phyloP scores from a whole-genome alignment of 352 stramenopile species.

The Pythium volutum region DNA sequence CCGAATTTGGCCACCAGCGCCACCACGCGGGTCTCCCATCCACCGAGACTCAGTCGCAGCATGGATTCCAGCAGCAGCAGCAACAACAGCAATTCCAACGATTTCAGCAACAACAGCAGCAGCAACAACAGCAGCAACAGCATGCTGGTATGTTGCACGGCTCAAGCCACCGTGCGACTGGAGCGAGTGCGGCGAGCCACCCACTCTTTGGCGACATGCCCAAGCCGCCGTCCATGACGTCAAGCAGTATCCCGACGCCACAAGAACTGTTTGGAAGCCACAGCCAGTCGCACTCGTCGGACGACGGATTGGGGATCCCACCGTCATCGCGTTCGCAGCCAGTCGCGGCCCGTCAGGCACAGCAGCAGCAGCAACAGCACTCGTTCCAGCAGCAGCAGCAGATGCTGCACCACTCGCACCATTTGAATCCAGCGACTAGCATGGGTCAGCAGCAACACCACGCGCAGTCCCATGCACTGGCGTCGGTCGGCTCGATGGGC shows the following conservation, averaged over 20 bases:
- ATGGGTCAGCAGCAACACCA: slow-evolving; percentile 21
- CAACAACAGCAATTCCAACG: slow-evolving; percentile 20
- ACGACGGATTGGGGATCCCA: slow-evolving; percentile 57
- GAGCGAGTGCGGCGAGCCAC: neutral
- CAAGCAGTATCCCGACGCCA: slow-evolving; percentile 15
- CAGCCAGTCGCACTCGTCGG: slow-evolving; percentile 57
- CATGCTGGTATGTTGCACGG: slow-evolving; percentile 18
- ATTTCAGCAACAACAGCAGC: slow-evolving; percentile 18
- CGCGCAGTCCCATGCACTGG: slow-evolving; percentile 8
- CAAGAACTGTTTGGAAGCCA: slow-evolving; percentile 28
- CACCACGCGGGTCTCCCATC: slow-evolving; percentile 1
- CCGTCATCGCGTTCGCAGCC: slow-evolving; percentile 6
- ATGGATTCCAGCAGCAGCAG: slow-evolving; percentile 17
- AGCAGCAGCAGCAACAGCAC: slow-evolving; percentile 22
- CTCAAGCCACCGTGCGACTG: slow-evolving; percentile 1
- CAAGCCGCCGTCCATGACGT: slow-evolving; percentile 16
- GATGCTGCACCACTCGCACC: slow-evolving; percentile 22
- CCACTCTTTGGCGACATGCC: slow-evolving; percentile 11
- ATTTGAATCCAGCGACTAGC: slow-evolving; percentile 7
- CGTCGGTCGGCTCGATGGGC: slow-evolving; percentile 13
- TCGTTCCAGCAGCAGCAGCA: slow-evolving; percentile 26
- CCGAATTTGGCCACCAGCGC: slow-evolving; percentile 14
- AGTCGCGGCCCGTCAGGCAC: slow-evolving; percentile 6
- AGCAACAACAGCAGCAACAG: slow-evolving; percentile 17
- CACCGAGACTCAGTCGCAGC: slow-evolving; percentile 4